Conservation (phyloP, 176 grass and related monocot genomes). For the Oryza glaberrima region DNA sequence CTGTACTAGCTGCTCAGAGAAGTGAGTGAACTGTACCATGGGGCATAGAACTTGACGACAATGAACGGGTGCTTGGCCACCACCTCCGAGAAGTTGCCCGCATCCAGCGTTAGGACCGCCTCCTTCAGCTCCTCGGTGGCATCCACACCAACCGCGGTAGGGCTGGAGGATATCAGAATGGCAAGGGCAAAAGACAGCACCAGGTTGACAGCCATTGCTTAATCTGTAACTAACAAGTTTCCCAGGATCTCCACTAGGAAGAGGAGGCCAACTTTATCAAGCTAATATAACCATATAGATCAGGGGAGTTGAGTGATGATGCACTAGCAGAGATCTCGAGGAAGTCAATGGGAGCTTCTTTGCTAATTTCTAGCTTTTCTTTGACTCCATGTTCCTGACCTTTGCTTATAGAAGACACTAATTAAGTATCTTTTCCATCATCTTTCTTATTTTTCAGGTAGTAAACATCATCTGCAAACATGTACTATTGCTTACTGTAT, state of each 20-base stretch:
- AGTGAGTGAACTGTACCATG: constrained; percentile 58
- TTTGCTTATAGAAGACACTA: constrained; percentile 48
- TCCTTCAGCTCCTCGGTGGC: constrained; percentile 24
- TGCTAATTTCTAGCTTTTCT: constrained; percentile 53
- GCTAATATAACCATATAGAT: constrained; percentile 36
- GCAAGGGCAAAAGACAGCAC: constrained; percentile 38
- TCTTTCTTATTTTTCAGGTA: background rate
- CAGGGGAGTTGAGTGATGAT: background rate
- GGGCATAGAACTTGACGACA: constrained; percentile 86
- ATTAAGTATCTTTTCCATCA: constrained; percentile 18
- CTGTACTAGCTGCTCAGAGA: background rate
- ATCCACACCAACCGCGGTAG: background rate
- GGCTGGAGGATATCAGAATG: constrained; percentile 38
- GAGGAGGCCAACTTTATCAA: background rate
- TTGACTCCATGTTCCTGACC: constrained; percentile 47
- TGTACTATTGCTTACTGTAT: constrained; percentile 1
- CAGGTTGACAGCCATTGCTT: constrained; percentile 57
- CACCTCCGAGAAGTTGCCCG: constrained; percentile 69
- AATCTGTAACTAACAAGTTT: constrained; percentile 33
- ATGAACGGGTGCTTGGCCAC: constrained; percentile 73
- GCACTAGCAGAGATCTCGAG: constrained; percentile 56
- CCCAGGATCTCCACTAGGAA: background rate
- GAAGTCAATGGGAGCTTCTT: constrained; percentile 46
- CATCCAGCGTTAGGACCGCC: constrained; percentile 57
- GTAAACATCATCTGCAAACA: constrained; percentile 7